phyloP scores from a whole-genome alignment of 2,329 filamentous ascomycete genomes.

The Beauveria rudraprayagi region DNA sequence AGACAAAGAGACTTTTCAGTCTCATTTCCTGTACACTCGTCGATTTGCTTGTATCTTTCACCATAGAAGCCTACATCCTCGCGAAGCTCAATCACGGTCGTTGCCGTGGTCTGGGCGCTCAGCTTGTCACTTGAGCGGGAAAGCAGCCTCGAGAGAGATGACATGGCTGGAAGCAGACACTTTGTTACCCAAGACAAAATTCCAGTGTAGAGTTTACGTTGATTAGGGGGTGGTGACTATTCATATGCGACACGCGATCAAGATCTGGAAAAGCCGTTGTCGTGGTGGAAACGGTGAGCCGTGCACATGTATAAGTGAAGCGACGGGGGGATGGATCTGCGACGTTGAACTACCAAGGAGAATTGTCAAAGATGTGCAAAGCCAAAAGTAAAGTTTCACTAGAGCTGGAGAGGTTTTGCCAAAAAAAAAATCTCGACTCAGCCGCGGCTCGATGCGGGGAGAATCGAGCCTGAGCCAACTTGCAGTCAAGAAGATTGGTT shows the following conservation, averaged over 20 bases:
- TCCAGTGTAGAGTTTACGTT: neutral
- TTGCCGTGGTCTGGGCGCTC: neutral
- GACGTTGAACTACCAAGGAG: neutral
- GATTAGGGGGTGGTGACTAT: neutral
- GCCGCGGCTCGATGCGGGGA: neutral
- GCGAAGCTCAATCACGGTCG: neutral
- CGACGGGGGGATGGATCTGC: neutral
- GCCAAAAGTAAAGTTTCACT: neutral
- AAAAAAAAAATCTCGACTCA: neutral
- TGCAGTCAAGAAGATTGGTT: too few species aligned
- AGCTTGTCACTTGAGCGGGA: neutral
- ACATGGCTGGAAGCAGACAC: neutral
- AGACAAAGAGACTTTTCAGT: neutral
- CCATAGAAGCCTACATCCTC: neutral
- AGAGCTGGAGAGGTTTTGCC: neutral
- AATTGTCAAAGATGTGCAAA: neutral
- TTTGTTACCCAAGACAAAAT: neutral
- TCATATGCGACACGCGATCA: too few species aligned
- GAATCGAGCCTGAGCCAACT: neutral
- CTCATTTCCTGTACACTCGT: neutral
- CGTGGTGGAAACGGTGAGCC: neutral
- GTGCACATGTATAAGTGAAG: neutral
- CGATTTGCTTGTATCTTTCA: neutral
- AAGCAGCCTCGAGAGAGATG: neutral
- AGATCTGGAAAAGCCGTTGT: too few species aligned